Evolutionary conservation across 192 early-diverging fungal genomes (phyloP), one percentile per base, ranked within the genome.

Genomic region (Backusella morwellensis): DNA sequence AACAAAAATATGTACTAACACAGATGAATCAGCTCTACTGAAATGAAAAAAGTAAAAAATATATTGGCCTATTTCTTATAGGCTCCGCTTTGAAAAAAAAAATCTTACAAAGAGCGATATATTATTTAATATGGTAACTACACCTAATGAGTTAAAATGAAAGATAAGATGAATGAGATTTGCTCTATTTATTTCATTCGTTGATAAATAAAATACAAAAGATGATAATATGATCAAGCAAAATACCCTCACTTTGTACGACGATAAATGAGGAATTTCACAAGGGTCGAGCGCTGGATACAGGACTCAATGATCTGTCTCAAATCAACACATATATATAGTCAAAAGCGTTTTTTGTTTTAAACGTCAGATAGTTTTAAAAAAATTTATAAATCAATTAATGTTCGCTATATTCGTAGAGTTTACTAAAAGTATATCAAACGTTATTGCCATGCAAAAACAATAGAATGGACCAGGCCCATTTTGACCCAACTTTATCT

Each of bases 121-220:
- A 59, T 59, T 26, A 44, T 26, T 11, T 23, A 59, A 11, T 21
- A 19, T 1, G 9, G 56, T 26, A 29, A 14, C 9, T 23, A 26
- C 56, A 0, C 9, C 9, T 11, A 56, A 19, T 29, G 56, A 63
- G 23, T 63, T 63, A 29, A 50, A 63, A 29, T 63, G 56, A 63
- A 63, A 29, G 23, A 63, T 63, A 26, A 63, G 56, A 63, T 63
- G 23, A 63, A 63, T 9, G 23, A 26, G 9, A 63, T 63, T 63
- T 63, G 56, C 56, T 63, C 56, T 63, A 63, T 63, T 63, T 63
- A 29, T 63, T 29, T 12, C 7, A 63, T 63, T 63, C 56, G 56
- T 14, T 14, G 23, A 63, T 26, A 29, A 29, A 59, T 21, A 23
- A 59, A 9, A 59, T n/a, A 17, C 7, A 21, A 29, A 29, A 29